Conservation (phyloP, 768 basidiomycete genomes). For the Boletus pseudo-olivaceus region DNA sequence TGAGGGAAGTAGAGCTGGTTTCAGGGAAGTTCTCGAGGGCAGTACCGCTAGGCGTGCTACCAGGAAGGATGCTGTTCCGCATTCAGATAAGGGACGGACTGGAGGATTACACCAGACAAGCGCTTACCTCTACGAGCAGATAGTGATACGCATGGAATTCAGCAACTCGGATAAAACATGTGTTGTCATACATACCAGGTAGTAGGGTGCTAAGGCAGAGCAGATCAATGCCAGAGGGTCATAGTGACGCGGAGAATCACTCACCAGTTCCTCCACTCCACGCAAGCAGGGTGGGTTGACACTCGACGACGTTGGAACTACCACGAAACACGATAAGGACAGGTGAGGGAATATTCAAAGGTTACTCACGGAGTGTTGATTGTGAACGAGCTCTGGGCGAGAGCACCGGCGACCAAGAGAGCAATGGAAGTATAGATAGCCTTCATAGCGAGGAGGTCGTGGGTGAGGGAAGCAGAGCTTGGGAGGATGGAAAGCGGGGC, state of each 20-base stretch:
- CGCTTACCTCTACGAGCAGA: conserved; percentile 37
- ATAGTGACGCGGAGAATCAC: conserved; percentile 18
- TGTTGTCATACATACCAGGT: conserved; percentile 47
- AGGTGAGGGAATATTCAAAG: not conserved
- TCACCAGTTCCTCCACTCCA: conserved; percentile 59
- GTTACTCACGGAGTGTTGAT: conserved; percentile 72
- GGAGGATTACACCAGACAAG: not conserved
- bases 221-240: not conserved
- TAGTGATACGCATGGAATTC: not conserved
- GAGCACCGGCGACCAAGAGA: conserved; percentile 39
- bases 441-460: conserved; percentile 43
- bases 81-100: not conserved
- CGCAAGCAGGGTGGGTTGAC: conserved; percentile 51
- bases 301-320: conserved; percentile 50
- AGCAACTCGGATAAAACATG: not conserved
- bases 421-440: conserved; percentile 35
- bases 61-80: conserved; percentile 50
- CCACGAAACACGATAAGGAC: conserved; percentile 3
- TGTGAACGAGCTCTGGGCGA: conserved; percentile 48
- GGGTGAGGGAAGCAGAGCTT: conserved; percentile 11
- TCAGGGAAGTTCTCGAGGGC: conserved; percentile 47
- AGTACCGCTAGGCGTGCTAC: conserved; percentile 40
- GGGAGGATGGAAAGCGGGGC: conserved; percentile 5
- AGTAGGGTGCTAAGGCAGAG: conserved; percentile 50
- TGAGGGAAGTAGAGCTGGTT: conserved; percentile 38